A percentile compares a stretch with the other conserved stretches of the same genome.
phyloP scores from a whole-genome alignment of 2,329 filamentous ascomycete species.

The Xylogone sp. region DNA sequence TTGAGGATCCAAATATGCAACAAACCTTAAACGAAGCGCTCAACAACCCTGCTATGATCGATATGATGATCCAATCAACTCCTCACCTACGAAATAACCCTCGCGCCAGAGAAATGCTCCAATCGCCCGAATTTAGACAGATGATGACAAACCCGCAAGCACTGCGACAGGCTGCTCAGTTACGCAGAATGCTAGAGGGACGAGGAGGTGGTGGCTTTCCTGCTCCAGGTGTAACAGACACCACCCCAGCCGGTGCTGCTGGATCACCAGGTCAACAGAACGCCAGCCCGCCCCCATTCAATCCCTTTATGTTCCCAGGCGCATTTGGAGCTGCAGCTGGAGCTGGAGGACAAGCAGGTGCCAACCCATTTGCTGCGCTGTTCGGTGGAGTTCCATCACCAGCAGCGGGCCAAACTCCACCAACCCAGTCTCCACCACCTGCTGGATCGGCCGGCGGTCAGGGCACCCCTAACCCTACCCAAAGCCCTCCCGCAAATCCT shows the following conservation, averaged over 20 bases:
- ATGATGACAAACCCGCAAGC: slow-evolving; percentile 92
- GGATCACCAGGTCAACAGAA: slow-evolving; percentile 23
- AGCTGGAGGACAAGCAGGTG: slow-evolving; percentile 19
- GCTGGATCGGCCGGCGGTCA: slow-evolving; percentile 25
- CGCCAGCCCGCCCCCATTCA: slow-evolving; percentile 16
- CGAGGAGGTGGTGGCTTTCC: slow-evolving; percentile 64
- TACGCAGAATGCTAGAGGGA: slow-evolving; percentile 68
- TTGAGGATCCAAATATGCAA: slow-evolving; percentile 83
- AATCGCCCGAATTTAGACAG: slow-evolving; percentile 81
- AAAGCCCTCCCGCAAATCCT: slow-evolving; percentile 50
- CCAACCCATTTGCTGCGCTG: slow-evolving; percentile 60
- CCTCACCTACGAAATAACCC: slow-evolving; percentile 73
- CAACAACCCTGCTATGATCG: slow-evolving; percentile 89
- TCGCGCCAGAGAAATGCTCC: slow-evolving; percentile 77
- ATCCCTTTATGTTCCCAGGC: slow-evolving; percentile 30
- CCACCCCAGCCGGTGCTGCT: slow-evolving; percentile 52
- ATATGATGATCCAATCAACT: slow-evolving; percentile 91
- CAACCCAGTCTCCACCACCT: slow-evolving; percentile 20
- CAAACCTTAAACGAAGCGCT: slow-evolving; percentile 91
- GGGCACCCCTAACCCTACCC: slow-evolving; percentile 22
- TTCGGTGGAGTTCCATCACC: slow-evolving; percentile 35
- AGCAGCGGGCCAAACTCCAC: slow-evolving; percentile 19
- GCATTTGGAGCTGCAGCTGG: slow-evolving; percentile 30
- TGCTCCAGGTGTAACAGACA: slow-evolving; percentile 88
- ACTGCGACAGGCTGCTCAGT: slow-evolving; percentile 75